phyloP scores from a whole-genome alignment of 2,329 filamentous ascomycete genomes.

The Exophiala lecanii-corni region DNA sequence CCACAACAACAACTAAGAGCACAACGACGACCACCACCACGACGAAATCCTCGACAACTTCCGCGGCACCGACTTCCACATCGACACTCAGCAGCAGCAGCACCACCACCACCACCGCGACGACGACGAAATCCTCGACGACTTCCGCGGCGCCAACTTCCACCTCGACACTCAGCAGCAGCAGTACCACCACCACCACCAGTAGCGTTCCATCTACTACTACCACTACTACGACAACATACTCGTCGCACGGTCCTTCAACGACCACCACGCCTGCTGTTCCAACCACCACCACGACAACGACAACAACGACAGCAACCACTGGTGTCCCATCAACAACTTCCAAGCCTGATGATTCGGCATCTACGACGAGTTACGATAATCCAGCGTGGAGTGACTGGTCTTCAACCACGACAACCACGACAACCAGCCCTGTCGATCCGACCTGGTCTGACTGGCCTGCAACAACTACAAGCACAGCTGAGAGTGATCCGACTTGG shows the following conservation, averaged over 20 bases:
- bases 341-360: not conserved
- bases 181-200: constrained; percentile 2
- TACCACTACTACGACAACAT: not conserved
- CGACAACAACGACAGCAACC: constrained; percentile 1
- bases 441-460: constrained; percentile 4
- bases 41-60: constrained; percentile 1
- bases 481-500: not conserved
- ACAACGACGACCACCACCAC: constrained; percentile 7
- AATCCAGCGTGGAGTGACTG: not conserved
- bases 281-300: not conserved
- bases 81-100: not conserved
- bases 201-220: not conserved
- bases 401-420: not conserved
- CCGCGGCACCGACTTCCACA: constrained; percentile 5
- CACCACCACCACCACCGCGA: constrained; percentile 1
- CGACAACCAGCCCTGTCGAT: not conserved
- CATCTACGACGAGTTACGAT: too few species aligned
- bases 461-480: not conserved
- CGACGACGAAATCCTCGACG: not conserved
- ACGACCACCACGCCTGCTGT: not conserved
- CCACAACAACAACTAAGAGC: constrained; percentile 3
- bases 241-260: too few species aligned
- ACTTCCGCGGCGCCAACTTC: constrained; percentile 3
- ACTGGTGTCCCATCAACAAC: constrained; percentile 1
- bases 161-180: not conserved